Evolutionary conservation across 768 basidiomycete species (phyloP), one percentile per base, ranked within the genome.

Genomic region (Suillus occidentalis): DNA sequence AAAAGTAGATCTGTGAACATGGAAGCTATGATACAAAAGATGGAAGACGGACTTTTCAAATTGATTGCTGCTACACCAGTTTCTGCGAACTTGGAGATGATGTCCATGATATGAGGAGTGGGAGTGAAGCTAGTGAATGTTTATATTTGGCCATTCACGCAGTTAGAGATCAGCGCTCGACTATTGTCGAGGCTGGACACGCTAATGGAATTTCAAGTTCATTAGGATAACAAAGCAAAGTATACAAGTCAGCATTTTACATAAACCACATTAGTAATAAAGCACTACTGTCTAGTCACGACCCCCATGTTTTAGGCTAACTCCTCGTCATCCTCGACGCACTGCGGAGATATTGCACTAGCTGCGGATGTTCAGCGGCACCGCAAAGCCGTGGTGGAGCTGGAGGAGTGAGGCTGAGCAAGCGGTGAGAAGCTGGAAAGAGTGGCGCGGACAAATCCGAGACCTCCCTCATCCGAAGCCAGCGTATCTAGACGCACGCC

Each of bases 21-120:
- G 34, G 58, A 61, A n/a, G 18, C 25, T 20, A 56, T 42, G 60
- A 61, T 12, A 56, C 42, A 63, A 63, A 53, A 63, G 34, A 8
- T 20, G 20, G 40, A 34, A 28, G 66, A 71, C 77, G 67, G 60
- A 83, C 82, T 81, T 25, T 74, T 72, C 58, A 76, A 71, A 40
- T 75, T 63, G 61, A 82, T 69, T 42, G 70, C 73, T 16, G 69
- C 50, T 7, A 82, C 73, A 8, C 74, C 70, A 2, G 68, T 79
- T 9, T 75, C 71, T 36, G 72, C 63, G 45, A 79, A 61, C 62
- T 72, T 68, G 37, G 76, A 70, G 45, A 83, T 73, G 50, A 66
- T 69, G 12, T 83, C 76, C 82, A 83, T 83, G 49, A 36, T 60
- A 3, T 12, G 20, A 55, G 10, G 53, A 36, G 20, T n/a, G 34